These are phyloP conservation scores for Pyrenochaeta sp. DNA, from an alignment of 2,329 filamentous ascomycete species.

Conservation along the genomic window DNA sequence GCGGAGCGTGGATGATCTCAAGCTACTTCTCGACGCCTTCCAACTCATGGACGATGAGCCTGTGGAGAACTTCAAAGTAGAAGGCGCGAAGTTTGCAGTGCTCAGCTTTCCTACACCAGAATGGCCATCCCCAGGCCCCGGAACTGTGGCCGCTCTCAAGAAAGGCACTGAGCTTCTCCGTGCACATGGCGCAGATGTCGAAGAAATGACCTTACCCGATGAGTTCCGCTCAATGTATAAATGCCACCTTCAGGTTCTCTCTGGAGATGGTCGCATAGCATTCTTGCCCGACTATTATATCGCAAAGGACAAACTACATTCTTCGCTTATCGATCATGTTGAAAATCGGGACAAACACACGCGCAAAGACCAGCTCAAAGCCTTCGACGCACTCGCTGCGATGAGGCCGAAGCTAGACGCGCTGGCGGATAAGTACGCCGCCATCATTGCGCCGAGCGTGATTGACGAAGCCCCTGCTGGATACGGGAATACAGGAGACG, in stretches of 20 bases:
- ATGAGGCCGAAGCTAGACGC: constrained; percentile 64
- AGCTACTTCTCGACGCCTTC: constrained; percentile 65
- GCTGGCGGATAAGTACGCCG: constrained; percentile 61
- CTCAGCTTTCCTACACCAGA: constrained; percentile 58
- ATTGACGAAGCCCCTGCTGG: constrained; percentile 68
- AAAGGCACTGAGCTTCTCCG: constrained; percentile 45
- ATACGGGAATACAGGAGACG: constrained; percentile 62
- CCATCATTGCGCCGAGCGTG: constrained; percentile 66
- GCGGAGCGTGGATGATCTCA: constrained; percentile 65
- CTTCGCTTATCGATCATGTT: constrained; percentile 59
- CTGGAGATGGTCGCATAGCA: constrained; percentile 61
- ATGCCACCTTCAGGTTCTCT: constrained; percentile 63
- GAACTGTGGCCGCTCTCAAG: constrained; percentile 46
- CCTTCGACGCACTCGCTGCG: constrained; percentile 64
- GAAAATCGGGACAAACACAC: constrained; percentile 57
- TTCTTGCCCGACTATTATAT: constrained; percentile 64
- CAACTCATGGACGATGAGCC: constrained; percentile 61
- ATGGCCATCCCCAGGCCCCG: constrained; percentile 56
- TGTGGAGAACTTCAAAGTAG: constrained; percentile 47
- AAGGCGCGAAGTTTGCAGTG: constrained; percentile 63
- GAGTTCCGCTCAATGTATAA: constrained; percentile 59
- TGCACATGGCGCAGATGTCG: constrained; percentile 62
- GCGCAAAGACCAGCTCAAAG: constrained; percentile 60
- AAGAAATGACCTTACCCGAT: constrained; percentile 63
- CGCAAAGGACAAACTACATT: constrained; percentile 58